Conservation (phyloP, 257 asterid genomes). For the Plantago elongata region DNA sequence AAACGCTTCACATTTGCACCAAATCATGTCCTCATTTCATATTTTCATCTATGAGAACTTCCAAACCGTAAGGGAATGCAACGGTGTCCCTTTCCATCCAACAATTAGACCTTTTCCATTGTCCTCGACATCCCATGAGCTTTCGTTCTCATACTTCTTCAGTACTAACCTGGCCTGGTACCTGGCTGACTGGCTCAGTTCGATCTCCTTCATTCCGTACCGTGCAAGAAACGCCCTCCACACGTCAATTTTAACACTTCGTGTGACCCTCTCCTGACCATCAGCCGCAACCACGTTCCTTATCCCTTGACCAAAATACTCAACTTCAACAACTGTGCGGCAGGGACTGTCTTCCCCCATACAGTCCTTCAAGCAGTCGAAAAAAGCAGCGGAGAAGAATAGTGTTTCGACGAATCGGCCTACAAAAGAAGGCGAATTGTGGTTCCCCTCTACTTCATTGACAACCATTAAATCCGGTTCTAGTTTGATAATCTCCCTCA, state of each 20-base stretch:
- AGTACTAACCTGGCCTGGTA: slow-evolving; percentile 44
- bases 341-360: slow-evolving; percentile 31
- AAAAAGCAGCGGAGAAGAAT: slow-evolving; percentile 38
- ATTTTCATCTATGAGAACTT: slow-evolving; percentile 18
- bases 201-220: slow-evolving; percentile 43
- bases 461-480: slow-evolving; percentile 52
- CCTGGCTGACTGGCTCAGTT: slow-evolving; percentile 39
- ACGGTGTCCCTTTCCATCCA: slow-evolving; percentile 54
- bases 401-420: slow-evolving; percentile 56
- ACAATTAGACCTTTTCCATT: slow-evolving; percentile 37
- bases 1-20: too few species aligned
- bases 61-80: slow-evolving; percentile 43
- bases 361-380: slow-evolving; percentile 58
- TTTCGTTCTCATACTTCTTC: slow-evolving; percentile 30
- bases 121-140: slow-evolving; percentile 32
- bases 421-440: slow-evolving; percentile 53
- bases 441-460: slow-evolving; percentile 61
- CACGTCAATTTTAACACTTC: slow-evolving; percentile 49
- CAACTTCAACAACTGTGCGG: slow-evolving; percentile 35
- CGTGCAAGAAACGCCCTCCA: slow-evolving; percentile 57
- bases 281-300: slow-evolving; percentile 42
- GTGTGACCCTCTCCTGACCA: slow-evolving; percentile 36
- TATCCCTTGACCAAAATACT: slow-evolving; percentile 48
- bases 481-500: slow-evolving; percentile 34
- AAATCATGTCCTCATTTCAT: too few species aligned